Base-by-base conservation (phyloP, 2,329 filamentous ascomycete species). In the Phialophora macrospora region DNA sequence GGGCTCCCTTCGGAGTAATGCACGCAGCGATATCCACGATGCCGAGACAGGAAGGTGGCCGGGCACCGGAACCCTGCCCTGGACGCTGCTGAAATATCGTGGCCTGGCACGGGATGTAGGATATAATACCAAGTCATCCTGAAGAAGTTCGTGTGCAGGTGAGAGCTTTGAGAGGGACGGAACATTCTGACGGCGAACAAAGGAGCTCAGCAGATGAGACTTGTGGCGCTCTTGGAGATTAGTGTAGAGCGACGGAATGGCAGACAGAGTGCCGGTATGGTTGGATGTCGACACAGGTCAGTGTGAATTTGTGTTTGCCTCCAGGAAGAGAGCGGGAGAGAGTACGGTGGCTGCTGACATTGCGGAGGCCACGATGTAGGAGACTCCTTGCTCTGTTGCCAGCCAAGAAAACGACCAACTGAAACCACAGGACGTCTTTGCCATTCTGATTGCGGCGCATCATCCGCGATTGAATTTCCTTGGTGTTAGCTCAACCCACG, bases 401-500 rank as follows among this genome's bases (percentile, higher is more conserved):
- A 62, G n/a, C 49, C 9, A 62, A 30, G 26, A 49, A 62, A 28
- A 56, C 14, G 44, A 38, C 55, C 66, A 55, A 14, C 26, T 38
- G 14, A 69, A 96, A 92, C 30, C 22, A 20, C 22, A 62, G 60
- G 94, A 98, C 77, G 90, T 89, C 30, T 97, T 97, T 76, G 95
- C 95, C 41, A 95, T 98, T 67, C 86, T 98, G 26, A 82, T 98
- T 20, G 88, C 91, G 8, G 90, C 90, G 2, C 88, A 94, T 73
- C 91, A 96, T 75, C 93, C 93, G 0, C 82, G 82, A 30, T 84
- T 96, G 74, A 82, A 88, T 55, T 85, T 97, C 24, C 83, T 98
- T 2, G 94, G 94, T 34, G 87, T 97, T 72, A 95, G 90, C 69
- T 97, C 93, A 9, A 90, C 97, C 67, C 94, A 97, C 78, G 94